Evolutionary conservation across 352 stramenopile species (phyloP), one percentile per base, ranked within the genome.

Genomic region (Pythium grandisporangium): DNA sequence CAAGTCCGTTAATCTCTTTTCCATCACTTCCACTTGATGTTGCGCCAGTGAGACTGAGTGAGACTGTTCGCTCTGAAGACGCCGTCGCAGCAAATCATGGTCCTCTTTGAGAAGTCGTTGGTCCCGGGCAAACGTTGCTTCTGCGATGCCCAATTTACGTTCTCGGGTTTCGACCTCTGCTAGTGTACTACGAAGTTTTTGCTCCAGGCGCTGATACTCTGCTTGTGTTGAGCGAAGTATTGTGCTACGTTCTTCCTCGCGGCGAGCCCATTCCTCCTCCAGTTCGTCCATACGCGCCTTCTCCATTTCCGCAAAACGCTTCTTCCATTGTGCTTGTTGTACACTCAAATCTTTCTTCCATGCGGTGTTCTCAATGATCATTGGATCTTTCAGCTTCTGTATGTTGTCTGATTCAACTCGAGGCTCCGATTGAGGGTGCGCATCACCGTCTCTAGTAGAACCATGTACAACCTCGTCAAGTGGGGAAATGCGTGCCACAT

Each of bases 201-300:
- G 63, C 37, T 91, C 74, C 4, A 91, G 58, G 2, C 59, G 59
- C 36, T 85, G 63, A 42, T 92, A 92, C 47, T 92, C 78, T 3
- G 45, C 36, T 40, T 87, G 78, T 1, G 77, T 59, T 1, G 53
- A 37, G 5, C 63, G 70, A 5, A 87, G 33, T 20, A 86, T 51
- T 13, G 45, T 55, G 33, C 60, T 83, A 8, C 75, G 59, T 36
- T 91, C 77, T 58, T 88, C 77, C 54, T 89, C 78, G 16, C 74
- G 63, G 11, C 70, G 60, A 10, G 75, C 78, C 78, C 78, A 89
- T 47, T 89, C 75, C 4, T 84, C 69, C 29, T 92, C 75, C 5
- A 92, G 50, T 24, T 84, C 71, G 14, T 79, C 61, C 75, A 92
- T 92, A 5, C 78, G 57, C 10, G 51, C 51, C 17, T 79, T 81